Evolutionary conservation across 306 rosid species (phyloP).

Genomic region (Trifolium repens): DNA sequence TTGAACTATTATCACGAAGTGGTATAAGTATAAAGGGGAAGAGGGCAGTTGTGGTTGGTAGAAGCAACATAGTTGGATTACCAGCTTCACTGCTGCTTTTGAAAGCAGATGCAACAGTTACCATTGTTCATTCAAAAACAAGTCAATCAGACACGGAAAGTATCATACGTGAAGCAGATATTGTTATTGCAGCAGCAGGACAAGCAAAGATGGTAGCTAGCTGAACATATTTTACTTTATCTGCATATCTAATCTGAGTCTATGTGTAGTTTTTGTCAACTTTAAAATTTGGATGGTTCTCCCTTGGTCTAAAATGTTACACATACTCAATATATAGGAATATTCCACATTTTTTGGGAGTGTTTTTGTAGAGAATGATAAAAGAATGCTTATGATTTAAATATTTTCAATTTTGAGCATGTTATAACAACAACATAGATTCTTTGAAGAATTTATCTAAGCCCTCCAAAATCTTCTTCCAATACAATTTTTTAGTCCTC

Average conservation of each 20-base stretch:
- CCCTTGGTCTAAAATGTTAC: conserved; percentile 16
- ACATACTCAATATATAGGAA: too few relatives aligned
- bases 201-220: conserved; percentile 78
- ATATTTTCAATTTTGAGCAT: too few relatives aligned
- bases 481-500: too few relatives aligned
- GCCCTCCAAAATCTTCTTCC: too few relatives aligned
- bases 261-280: conserved; percentile 17
- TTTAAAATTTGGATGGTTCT: conserved; percentile 29
- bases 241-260: conserved; percentile 7
- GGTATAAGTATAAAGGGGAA: conserved; percentile 79
- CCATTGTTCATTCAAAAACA: conserved; percentile 77
- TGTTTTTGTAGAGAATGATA: too few relatives aligned
- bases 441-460: too few relatives aligned
- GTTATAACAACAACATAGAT: too few relatives aligned
- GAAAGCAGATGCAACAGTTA: conserved; percentile 89
- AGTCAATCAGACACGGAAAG: conserved; percentile 68
- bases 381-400: too few relatives aligned
- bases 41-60: conserved; percentile 89
- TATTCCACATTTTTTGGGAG: too few relatives aligned
- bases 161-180: conserved; percentile 79
- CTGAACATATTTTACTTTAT: conserved; percentile 19
- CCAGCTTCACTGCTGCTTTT: conserved; percentile 86
- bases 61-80: conserved; percentile 94
- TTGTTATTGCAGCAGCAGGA: conserved; percentile 93
- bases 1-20: conserved; percentile 81